Percentiles rank a stretch among this genome's conserved stretches.
Conservation (phyloP, 176 grass and related monocot species). For the Areca catechu region DNA sequence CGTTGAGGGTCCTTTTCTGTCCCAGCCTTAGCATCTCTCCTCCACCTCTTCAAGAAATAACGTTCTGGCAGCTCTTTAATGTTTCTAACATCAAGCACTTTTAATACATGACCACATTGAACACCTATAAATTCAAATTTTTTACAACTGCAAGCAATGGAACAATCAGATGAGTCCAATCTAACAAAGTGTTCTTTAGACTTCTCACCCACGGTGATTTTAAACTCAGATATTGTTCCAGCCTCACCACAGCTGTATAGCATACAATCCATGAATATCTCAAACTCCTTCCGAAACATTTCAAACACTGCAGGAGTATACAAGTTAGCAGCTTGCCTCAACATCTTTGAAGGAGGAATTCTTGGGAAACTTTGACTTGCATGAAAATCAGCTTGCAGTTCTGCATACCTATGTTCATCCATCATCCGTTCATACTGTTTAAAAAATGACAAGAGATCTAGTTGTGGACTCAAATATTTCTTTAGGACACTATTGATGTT, state of each 20-base stretch:
- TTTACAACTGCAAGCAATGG: constrained; percentile 72
- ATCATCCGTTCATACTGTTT: constrained; percentile 36
- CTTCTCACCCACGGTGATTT: constrained; percentile 28
- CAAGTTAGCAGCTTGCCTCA: constrained; percentile 34
- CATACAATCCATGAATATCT: constrained; percentile 45
- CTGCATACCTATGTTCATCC: constrained; percentile 35
- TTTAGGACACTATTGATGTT: constrained; percentile 32
- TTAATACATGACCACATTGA: constrained; percentile 79
- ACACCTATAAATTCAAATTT: constrained; percentile 77
- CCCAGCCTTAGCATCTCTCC: constrained; percentile 44
- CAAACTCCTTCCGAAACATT: constrained; percentile 43
- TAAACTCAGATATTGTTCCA: constrained; percentile 25
- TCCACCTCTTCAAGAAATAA: constrained; percentile 76
- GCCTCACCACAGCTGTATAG: constrained; percentile 12
- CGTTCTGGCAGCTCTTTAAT: constrained; percentile 75
- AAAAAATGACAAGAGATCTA: constrained; percentile 39
- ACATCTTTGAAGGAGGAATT: constrained; percentile 33
- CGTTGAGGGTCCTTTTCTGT: too few species aligned
- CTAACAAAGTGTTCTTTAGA: constrained; percentile 27
- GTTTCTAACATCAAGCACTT: constrained; percentile 95
- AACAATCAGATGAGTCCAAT: constrained; percentile 27
- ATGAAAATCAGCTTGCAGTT: constrained; percentile 34
- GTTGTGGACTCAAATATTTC: constrained; percentile 25
- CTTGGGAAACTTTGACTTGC: constrained; percentile 35
- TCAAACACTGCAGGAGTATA: constrained; percentile 43